These are phyloP conservation scores for Pythium insidiosum DNA, from an alignment of 352 stramenopile genomes.

Conservation along the genomic window DNA sequence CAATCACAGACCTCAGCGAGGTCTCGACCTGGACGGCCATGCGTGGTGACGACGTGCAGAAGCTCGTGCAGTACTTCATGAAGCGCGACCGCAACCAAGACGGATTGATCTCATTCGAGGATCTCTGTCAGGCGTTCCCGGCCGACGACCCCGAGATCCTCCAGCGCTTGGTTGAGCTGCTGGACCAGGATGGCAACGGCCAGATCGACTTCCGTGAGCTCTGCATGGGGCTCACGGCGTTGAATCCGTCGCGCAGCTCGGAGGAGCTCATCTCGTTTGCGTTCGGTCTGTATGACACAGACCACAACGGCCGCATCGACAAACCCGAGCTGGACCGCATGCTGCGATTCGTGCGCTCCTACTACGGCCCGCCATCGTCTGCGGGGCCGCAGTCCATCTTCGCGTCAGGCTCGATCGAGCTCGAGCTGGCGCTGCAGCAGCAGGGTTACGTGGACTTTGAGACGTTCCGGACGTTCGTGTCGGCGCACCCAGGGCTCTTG, in stretches of 20 bases:
- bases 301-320: constrained; percentile 52
- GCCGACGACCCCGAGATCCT: constrained; percentile 39
- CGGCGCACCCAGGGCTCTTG: constrained; percentile 29
- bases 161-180: constrained; percentile 43
- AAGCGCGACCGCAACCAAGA: constrained; percentile 47
- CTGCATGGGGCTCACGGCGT: constrained; percentile 41
- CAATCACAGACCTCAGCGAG: constrained; percentile 45
- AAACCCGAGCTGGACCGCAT: constrained; percentile 33
- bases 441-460: constrained; percentile 24
- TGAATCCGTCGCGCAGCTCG: constrained; percentile 30
- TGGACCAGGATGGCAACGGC: constrained; percentile 51
- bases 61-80: constrained; percentile 50
- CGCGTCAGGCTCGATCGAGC: too few relatives aligned
- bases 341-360: constrained; percentile 34
- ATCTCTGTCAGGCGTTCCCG: constrained; percentile 41
- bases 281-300: constrained; percentile 55
- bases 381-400: constrained; percentile 4
- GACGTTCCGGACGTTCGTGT: constrained; percentile 30
- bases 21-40: constrained; percentile 40
- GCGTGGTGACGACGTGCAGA: constrained; percentile 29
- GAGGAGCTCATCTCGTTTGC: constrained; percentile 42
- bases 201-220: constrained; percentile 70
- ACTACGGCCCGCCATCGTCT: constrained; percentile 27
- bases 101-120: constrained; percentile 55
- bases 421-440: constrained; percentile 15